These are phyloP conservation scores for Polymyxa betae DNA, from an alignment of 208 protist genomes.

Conservation along the genomic window DNA sequence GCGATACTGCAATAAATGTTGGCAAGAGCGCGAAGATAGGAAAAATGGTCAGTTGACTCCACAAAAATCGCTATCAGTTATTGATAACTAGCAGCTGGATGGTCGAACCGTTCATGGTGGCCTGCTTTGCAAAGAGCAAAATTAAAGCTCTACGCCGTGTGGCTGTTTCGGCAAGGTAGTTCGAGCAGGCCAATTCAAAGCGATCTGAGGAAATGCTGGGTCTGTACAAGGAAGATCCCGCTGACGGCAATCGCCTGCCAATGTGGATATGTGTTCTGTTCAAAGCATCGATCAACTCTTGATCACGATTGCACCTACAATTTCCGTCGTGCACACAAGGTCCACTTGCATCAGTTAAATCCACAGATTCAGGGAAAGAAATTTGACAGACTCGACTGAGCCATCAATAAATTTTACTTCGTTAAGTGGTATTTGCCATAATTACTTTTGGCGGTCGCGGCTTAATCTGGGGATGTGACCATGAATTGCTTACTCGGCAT, in stretches of 20 bases:
- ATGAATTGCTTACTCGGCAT: too few relatives aligned
- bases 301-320: conserved; percentile 1
- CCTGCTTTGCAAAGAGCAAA: background rate
- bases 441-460: too few relatives aligned
- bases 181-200: background rate
- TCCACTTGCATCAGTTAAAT: background rate
- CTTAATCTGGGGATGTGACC: too few relatives aligned
- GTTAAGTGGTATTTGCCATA: too few relatives aligned
- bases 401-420: too few relatives aligned
- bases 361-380: conserved; percentile 8
- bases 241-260: background rate
- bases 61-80: too few relatives aligned
- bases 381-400: conserved; percentile 6
- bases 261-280: background rate
- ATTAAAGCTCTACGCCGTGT: background rate
- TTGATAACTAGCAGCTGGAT: background rate
- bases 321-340: background rate
- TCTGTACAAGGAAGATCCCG: background rate
- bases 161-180: background rate
- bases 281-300: background rate
- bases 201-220: background rate
- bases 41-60: background rate
- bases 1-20: background rate
- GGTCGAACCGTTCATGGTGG: background rate
- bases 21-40: background rate